phyloP scores from a whole-genome alignment of 768 basidiomycete species.

The Mycena vitilis region DNA sequence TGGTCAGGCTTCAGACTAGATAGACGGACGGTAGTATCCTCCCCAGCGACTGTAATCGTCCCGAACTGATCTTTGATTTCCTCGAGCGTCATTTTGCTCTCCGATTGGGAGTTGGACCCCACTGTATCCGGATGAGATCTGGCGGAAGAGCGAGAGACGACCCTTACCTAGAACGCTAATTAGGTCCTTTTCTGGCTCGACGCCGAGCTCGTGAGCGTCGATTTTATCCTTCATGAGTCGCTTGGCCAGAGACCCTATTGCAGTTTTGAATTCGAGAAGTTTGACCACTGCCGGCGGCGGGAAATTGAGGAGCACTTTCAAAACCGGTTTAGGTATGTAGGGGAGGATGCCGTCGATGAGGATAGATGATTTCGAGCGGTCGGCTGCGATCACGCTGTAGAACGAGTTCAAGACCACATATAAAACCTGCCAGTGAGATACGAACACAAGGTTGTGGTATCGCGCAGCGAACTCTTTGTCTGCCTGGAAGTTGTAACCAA shows the following conservation, averaged over 20 bases:
- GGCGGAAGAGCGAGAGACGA: background rate
- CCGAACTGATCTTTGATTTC: constrained; percentile 33
- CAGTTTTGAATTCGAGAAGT: constrained; percentile 34
- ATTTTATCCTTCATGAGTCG: constrained; percentile 29
- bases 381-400: constrained; percentile 29
- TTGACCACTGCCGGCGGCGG: constrained; percentile 30
- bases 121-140: constrained; percentile 10
- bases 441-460: constrained; percentile 34
- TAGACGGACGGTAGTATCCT: constrained; percentile 31
- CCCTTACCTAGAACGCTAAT: constrained; percentile 29
- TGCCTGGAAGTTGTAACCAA: constrained; percentile 36
- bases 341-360: constrained; percentile 32
- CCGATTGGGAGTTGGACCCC: constrained; percentile 28
- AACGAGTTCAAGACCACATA: constrained; percentile 1
- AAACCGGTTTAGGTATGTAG: constrained; percentile 29
- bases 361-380: constrained; percentile 32
- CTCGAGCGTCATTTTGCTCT: constrained; percentile 31
- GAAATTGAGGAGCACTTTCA: constrained; percentile 21
- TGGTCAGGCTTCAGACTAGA: background rate
- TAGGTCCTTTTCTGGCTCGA: constrained; percentile 32
- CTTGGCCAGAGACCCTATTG: constrained; percentile 28
- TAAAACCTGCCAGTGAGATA: background rate
- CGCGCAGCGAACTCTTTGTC: constrained; percentile 33
- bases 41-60: constrained; percentile 33
- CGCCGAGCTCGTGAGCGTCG: constrained; percentile 31